A percentile compares a stretch with the other conserved stretches of the same genome.
These are phyloP conservation scores for Lotmaria passim DNA, from an alignment of 208 protist species.

Conservation along the genomic window DNA sequence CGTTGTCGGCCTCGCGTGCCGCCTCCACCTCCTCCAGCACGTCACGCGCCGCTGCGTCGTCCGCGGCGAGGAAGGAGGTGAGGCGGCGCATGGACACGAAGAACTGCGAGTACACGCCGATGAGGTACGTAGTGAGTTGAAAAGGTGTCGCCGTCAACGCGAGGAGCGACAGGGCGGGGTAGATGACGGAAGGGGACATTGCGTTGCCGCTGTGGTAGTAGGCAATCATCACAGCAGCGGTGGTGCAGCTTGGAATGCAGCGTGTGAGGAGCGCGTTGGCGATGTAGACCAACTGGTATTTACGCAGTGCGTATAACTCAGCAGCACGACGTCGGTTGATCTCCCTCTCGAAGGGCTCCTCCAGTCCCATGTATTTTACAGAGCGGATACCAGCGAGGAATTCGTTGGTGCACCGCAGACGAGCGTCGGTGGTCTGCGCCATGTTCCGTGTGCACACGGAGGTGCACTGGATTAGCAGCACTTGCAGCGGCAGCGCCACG, in stretches of 20 bases:
- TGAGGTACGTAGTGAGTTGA: slow-evolving; percentile 74
- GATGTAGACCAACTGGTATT: slow-evolving; percentile 42
- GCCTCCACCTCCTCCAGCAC: slow-evolving; percentile 35
- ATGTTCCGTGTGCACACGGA: slow-evolving; percentile 21
- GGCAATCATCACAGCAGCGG: slow-evolving; percentile 55
- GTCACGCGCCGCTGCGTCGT: slow-evolving; percentile 30
- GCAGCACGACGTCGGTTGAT: slow-evolving; percentile 45
- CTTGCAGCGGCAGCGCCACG: slow-evolving; percentile 73
- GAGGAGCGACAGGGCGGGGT: slow-evolving; percentile 38
- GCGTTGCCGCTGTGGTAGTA: slow-evolving; percentile 52
- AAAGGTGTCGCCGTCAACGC: slow-evolving; percentile 51
- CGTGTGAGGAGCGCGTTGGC: slow-evolving; percentile 52
- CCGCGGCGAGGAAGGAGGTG: slow-evolving; percentile 63
- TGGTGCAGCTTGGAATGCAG: slow-evolving; percentile 61
- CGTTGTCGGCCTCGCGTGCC: not conserved
- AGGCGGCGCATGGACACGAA: slow-evolving; percentile 81
- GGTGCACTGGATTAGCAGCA: slow-evolving; percentile 46
- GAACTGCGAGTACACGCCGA: slow-evolving; percentile 68
- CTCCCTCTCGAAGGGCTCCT: slow-evolving; percentile 56
- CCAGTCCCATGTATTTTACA: slow-evolving; percentile 94
- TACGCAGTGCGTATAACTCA: slow-evolving; percentile 51
- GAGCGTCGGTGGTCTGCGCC: slow-evolving; percentile 74
- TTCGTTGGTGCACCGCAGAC: slow-evolving; percentile 92
- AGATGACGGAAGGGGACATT: slow-evolving; percentile 77
- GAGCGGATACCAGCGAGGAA: slow-evolving; percentile 92